A percentile compares a stretch with the other conserved stretches of the same genome.
Evolutionary conservation across 148 eudicot species (phyloP).

Genomic region (Persicaria maculosa): DNA sequence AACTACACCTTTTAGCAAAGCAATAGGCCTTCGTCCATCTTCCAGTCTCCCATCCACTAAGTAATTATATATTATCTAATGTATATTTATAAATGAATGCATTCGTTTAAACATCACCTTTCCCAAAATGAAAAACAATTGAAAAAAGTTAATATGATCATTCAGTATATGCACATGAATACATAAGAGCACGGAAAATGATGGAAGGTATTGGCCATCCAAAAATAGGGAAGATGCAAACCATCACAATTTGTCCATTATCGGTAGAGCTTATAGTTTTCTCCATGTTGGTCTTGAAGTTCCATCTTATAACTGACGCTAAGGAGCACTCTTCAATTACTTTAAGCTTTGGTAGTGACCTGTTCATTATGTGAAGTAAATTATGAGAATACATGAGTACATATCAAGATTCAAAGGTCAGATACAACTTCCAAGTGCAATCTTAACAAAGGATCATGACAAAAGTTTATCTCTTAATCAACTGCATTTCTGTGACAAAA

Average conservation of each 20-base stretch:
- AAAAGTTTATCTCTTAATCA: not conserved
- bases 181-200: not conserved
- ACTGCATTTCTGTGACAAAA: not conserved
- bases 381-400: not conserved
- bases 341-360: slow-evolving; percentile 80
- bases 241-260: slow-evolving; percentile 70
- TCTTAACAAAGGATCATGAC: not conserved
- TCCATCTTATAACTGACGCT: slow-evolving; percentile 80
- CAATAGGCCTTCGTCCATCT: not conserved
- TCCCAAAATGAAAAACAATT: not conserved
- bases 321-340: slow-evolving; percentile 49
- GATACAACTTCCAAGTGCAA: not conserved
- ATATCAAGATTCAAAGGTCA: not conserved
- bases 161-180: not conserved
- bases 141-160: not conserved
- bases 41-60: not conserved
- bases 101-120: not conserved
- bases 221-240: slow-evolving; percentile 25
- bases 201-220: not conserved
- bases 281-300: slow-evolving; percentile 72
- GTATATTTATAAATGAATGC: not conserved
- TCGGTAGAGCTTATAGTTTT: slow-evolving; percentile 68
- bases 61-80: slow-evolving; percentile 4
- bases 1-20: not conserved
- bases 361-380: slow-evolving; percentile 16